phyloP scores from a whole-genome alignment of 352 stramenopile species.

The Phytophthora syringae region DNA sequence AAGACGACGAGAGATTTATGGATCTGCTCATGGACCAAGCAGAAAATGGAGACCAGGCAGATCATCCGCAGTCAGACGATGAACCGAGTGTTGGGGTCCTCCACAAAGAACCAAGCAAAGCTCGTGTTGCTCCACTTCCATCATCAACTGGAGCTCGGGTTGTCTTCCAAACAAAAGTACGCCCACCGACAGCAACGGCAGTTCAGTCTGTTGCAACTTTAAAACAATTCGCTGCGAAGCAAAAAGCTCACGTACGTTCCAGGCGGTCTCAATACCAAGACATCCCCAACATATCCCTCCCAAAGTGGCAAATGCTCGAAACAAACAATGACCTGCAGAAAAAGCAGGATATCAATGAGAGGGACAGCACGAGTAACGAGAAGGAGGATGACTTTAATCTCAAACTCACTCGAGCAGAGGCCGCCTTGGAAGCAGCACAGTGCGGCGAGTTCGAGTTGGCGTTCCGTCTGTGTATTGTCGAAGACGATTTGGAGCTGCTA shows the following conservation, averaged over 20 bases:
- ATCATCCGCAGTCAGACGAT: constrained; percentile 3
- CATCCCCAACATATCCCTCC: constrained; percentile 26
- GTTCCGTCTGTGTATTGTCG: constrained; percentile 59
- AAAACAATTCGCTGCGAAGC: constrained; percentile 40
- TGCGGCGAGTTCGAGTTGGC: constrained; percentile 58
- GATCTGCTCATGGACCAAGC: constrained; percentile 42
- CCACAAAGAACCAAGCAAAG: neutral
- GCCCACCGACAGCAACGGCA: constrained; percentile 1
- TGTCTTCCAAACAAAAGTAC: neutral
- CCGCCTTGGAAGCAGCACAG: constrained; percentile 42
- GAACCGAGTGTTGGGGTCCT: neutral
- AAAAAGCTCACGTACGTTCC: constrained; percentile 16
- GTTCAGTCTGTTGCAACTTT: constrained; percentile 23
- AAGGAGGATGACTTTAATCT: neutral
- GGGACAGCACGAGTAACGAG: constrained; percentile 11
- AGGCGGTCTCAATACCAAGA: constrained; percentile 11
- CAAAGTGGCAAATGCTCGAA: constrained; percentile 16
- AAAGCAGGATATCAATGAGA: constrained; percentile 12
- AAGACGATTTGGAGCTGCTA: constrained; percentile 55
- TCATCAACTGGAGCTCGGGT: neutral
- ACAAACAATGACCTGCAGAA: neutral
- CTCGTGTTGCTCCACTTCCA: neutral
- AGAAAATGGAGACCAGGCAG: constrained; percentile 19
- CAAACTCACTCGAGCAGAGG: constrained; percentile 47
- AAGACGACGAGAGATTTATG: constrained; percentile 39